Percentiles rank a stretch among this genome's conserved stretches.
Conservation (phyloP, 75 land plant species). For the Pinus albicaulis region DNA sequence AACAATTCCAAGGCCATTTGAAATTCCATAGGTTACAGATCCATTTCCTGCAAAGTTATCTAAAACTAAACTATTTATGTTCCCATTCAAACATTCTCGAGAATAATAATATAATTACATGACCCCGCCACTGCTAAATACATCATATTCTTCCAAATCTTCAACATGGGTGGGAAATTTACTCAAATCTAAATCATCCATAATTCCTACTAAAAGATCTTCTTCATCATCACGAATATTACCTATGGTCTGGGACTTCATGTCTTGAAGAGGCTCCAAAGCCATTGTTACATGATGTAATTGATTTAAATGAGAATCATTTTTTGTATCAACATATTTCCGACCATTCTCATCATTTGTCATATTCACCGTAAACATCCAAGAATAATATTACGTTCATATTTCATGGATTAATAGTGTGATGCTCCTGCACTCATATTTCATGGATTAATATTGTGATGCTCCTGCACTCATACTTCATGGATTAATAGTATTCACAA, state of each 20-base stretch:
- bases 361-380: conserved; percentile 1
- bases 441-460: too few relatives aligned
- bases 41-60: conserved; percentile 41
- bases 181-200: conserved; percentile 48
- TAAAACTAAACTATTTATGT: conserved; percentile 14
- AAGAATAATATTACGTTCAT: background rate
- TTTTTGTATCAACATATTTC: conserved; percentile 9
- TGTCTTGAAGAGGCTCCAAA: conserved; percentile 16
- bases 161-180: conserved; percentile 48
- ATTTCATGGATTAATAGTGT: too few relatives aligned
- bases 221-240: conserved; percentile 48
- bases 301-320: conserved; percentile 8
- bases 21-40: conserved; percentile 25
- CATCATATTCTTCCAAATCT: conserved; percentile 79
- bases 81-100: conserved; percentile 32
- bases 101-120: conserved; percentile 74
- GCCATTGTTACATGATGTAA: conserved; percentile 1
- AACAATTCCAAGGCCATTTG: conserved; percentile 54
- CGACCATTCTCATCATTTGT: conserved; percentile 9
- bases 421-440: too few relatives aligned
- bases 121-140: conserved; percentile 87
- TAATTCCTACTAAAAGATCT: conserved; percentile 41
- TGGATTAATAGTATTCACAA: too few relatives aligned
- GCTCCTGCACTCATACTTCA: too few relatives aligned
- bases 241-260: conserved; percentile 30